Evolutionary conservation across 345 rosid genomes (phyloP), one percentile per base, ranked within the genome.

Genomic region (Citrus glauca): DNA sequence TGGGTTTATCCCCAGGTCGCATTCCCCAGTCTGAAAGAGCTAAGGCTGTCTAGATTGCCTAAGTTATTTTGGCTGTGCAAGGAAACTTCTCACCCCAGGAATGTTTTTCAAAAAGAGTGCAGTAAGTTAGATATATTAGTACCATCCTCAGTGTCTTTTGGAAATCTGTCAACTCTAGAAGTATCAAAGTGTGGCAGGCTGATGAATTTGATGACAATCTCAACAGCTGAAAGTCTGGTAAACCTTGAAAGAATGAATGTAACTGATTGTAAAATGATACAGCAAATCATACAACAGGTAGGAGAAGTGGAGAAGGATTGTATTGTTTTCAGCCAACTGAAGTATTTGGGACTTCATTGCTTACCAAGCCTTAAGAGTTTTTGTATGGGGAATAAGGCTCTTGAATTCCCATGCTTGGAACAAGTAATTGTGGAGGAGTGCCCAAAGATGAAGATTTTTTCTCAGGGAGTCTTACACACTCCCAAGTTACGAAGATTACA

Each of bases 121-220:
- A 38, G 1, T 35, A 45, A 67, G 6, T 40, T 85, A 63, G 37
- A 17, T 1, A 61, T 5, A 67, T 50, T 82, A 69, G 72, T 56
- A 16, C 76, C 82, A 66, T 61, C 79, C 5, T 61, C 64, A 2
- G 24, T 25, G 50, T 61, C 78, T 19, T 80, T 85, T 14, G 24
- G 16, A 17, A 74, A 72, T 63, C 72, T 82, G 57, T 75, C 71
- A 4, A 33, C 33, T 78, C 27, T 80, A 19, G 10, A 76, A 14
- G 77, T 80, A 22, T 72, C 53, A 1, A 14, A 61, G 17, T 80
- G 88, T 13, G 27, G 76, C 28, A 77, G 57, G 40, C 48, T 82
- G 38, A 5, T 10, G 7, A 33, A 63, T 69, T 80, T 85, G 42
- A 2, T 80, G 13, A 20, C 73, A 24, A 11, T 48, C 30, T 74